These are phyloP conservation scores for Postia placenta DNA, from an alignment of 768 basidiomycete genomes.

Conservation along the genomic window DNA sequence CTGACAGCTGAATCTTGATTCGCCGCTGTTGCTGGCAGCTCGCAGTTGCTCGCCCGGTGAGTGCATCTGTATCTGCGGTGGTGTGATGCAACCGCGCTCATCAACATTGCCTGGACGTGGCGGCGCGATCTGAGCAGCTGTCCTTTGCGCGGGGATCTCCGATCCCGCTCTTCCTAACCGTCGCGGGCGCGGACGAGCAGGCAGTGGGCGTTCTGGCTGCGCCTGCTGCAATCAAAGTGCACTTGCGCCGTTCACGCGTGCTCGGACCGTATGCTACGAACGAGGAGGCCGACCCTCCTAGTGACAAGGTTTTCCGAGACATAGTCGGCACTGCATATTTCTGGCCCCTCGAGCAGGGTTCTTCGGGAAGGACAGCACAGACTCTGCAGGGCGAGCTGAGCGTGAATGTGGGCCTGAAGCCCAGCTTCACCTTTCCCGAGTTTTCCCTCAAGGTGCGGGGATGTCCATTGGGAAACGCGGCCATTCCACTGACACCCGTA, in stretches of 20 bases:
- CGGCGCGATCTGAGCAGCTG: slow-evolving; percentile 31
- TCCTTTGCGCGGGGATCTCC: slow-evolving; percentile 45
- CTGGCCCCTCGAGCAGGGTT: slow-evolving; percentile 37
- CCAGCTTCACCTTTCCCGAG: slow-evolving; percentile 36
- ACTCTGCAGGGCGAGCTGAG: slow-evolving; percentile 46
- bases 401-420: slow-evolving; percentile 39
- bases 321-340: slow-evolving; percentile 39
- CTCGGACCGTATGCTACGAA: slow-evolving; percentile 43
- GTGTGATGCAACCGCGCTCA: neutral
- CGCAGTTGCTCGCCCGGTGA: slow-evolving; percentile 44
- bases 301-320: slow-evolving; percentile 41
- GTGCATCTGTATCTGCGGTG: slow-evolving; percentile 4
- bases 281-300: slow-evolving; percentile 30
- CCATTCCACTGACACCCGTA: neutral
- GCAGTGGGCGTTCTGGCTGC: slow-evolving; percentile 44
- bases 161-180: slow-evolving; percentile 43
- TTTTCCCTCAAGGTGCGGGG: slow-evolving; percentile 44
- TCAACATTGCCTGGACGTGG: neutral
- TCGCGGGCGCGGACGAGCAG: slow-evolving; percentile 38
- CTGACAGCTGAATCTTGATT: neutral
- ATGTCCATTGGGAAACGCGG: neutral
- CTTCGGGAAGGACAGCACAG: slow-evolving; percentile 26
- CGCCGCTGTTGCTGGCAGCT: slow-evolving; percentile 26
- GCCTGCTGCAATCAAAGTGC: slow-evolving; percentile 33
- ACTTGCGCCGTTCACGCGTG: slow-evolving; percentile 40